Evolutionary conservation across 768 basidiomycete species (phyloP), one percentile per base, ranked within the genome.

Genomic region (Panus rudis): DNA sequence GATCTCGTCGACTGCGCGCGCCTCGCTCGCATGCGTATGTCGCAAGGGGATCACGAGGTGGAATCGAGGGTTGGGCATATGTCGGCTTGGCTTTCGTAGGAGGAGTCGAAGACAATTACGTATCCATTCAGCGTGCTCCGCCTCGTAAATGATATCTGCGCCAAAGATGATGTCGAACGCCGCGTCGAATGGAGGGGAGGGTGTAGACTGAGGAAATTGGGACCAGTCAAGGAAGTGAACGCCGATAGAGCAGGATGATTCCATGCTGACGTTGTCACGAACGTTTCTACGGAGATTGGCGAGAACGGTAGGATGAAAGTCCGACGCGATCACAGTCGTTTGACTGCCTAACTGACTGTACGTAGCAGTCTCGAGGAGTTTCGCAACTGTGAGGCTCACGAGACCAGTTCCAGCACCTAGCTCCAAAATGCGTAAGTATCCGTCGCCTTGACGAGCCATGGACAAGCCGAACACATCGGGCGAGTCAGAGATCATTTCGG

Each of bases 41-140:
- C 90, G 82, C 4, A 86, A 66, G 1, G 89, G 86, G n/a, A 90
- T 75, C 38, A 89, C 69, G 12, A 91, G 72, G 52, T 89, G 84
- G 59, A 92, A 92, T 22, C 39, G 53, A 35, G 38, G 57, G 17
- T 14, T 6, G 33, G 16, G 21, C 21, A 21, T 40, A 3, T 16
- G 6, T 16, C 6, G 19, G 26, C 21, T 32, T 28, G 62, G 61
- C 32, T 37, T 47, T 13, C 60, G 56, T 23, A 79, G 63, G 14
- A 73, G 59, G 1, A 42, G 52, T 8, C 51, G 48, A 31, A 77
- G 67, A 37, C 69, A 70, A 17, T 61, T 58, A 4, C 62, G 63
- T 47, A 80, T 68, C 71, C 73, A 75, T 1, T 48, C 19, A 0
- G 72, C 69, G 34, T 78, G 76, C 5, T 65, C 58, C 0, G 62